Evolutionary conservation across 192 early-diverging fungal genomes (phyloP).

Genomic region (Diversispora epigaea): DNA sequence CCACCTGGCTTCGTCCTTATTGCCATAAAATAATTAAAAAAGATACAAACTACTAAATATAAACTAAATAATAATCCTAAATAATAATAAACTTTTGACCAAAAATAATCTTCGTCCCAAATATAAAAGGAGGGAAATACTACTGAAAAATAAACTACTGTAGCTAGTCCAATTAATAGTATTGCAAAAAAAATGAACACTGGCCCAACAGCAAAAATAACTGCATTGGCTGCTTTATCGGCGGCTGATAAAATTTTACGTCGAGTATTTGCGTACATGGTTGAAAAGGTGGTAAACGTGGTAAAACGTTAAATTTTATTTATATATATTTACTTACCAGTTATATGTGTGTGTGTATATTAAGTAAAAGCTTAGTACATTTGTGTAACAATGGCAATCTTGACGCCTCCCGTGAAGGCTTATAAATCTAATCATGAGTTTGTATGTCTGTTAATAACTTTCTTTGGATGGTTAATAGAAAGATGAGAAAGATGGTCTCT

Average conservation of each 20-base stretch:
- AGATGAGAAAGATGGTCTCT: too few relatives aligned
- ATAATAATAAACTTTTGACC: slow-evolving; percentile 42
- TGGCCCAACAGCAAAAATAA: slow-evolving; percentile 51
- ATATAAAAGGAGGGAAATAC: slow-evolving; percentile 49
- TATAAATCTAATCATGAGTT: too few relatives aligned
- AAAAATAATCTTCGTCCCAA: slow-evolving; percentile 46
- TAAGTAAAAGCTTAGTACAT: too few relatives aligned
- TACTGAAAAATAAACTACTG: slow-evolving; percentile 46
- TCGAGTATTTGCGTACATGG: not conserved
- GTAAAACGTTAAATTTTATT: too few relatives aligned
- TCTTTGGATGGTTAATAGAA: too few relatives aligned
- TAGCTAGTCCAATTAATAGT: slow-evolving; percentile 45
- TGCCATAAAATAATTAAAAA: slow-evolving; percentile 59
- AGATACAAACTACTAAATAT: slow-evolving; percentile 55
- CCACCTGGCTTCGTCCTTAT: slow-evolving; percentile 53
- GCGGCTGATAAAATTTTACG: slow-evolving; percentile 5
- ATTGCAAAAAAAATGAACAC: slow-evolving; percentile 52
- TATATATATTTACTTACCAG: too few relatives aligned
- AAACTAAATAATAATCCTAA: slow-evolving; percentile 36
- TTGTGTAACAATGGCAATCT: too few relatives aligned
- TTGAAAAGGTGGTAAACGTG: too few relatives aligned
- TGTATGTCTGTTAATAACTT: too few relatives aligned
- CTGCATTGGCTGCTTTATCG: slow-evolving; percentile 28
- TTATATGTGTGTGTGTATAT: too few relatives aligned
- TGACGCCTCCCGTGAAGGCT: too few relatives aligned